Base-by-base conservation (phyloP, 2,329 filamentous ascomycete genomes). In the Blumeriella jaapii region DNA sequence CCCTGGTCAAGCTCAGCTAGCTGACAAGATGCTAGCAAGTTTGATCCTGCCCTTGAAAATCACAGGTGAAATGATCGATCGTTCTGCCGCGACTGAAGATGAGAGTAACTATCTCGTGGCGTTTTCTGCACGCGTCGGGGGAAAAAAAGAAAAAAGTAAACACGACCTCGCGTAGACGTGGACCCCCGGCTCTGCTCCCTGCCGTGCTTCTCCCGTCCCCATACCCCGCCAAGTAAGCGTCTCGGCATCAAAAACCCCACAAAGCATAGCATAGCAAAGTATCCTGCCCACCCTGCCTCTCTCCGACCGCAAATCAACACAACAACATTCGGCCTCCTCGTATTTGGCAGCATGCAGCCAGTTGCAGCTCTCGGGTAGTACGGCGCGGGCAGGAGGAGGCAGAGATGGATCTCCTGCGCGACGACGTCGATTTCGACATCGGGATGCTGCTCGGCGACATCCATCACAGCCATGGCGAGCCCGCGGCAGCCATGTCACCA, bases 401-500 rank as follows among this genome's bases (percentile, higher is more conserved):
- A 9, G 16, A 24, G 15, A 34, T 34, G 31, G 31, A 34, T 15
- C 31, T 34, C 16, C 27, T 34, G 11, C 11, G 27, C 19, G 16
- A 27, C 18, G 23, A 17, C 15, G 19, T 11, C 13, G 14, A 34
- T 14, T 10, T n/a, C 23, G 24, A 26, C 22, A 25, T 2, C 14
- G 12, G n/a, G 14, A 33, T 7, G 17, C 12, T 28, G 11, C n/a
- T 15, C 25, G 16, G 19, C 12, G 23, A 14, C 4, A n/a, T 13
- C 10, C 16, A 29, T 35, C 14, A 18, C 13, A 13, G 25, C 24
- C 8, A 15, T 25, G 12, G 15, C 15, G 17, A n/a, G 13, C 6
- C 13, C 14, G 37, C 42, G 26, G 38, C 20, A 12, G 39, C 37
- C 24, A 49, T 47, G 42, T 42, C 44, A 41, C 44, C 46, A n/a